Conservation (phyloP, 75 land plant species). For the Adiantum capillusveneris region DNA sequence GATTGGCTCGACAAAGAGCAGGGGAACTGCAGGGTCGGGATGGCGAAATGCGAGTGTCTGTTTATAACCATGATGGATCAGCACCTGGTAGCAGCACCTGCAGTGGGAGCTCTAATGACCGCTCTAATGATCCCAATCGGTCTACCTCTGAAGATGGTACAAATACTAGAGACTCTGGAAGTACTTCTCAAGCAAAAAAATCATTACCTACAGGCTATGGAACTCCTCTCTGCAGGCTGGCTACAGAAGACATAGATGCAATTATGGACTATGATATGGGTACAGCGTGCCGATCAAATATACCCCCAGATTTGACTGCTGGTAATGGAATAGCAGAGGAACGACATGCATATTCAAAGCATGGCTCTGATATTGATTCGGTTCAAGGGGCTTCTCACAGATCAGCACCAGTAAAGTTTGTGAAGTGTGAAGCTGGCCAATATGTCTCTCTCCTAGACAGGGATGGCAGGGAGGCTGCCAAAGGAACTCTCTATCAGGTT, state of each 20-base stretch:
- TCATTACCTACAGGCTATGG: neutral
- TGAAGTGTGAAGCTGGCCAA: conserved; percentile 49
- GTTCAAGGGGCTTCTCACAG: neutral
- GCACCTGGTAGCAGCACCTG: conserved; percentile 4
- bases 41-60: neutral
- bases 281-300: neutral
- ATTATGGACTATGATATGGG: neutral
- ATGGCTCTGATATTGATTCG: neutral
- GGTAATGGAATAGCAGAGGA: too few relatives aligned
- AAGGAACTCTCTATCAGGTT: conserved; percentile 45
- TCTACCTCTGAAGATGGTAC: neutral
- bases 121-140: neutral
- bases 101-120: conserved; percentile 6
- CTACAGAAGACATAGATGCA: neutral
- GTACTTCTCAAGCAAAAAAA: neutral
- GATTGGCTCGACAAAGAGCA: conserved; percentile 61
- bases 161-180: conserved; percentile 3
- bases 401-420: conserved; percentile 10
- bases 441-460: conserved; percentile 34
- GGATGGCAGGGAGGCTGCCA: conserved; percentile 49
- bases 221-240: neutral
- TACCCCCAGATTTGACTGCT: too few relatives aligned
- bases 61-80: neutral
- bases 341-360: neutral
- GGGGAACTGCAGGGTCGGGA: conserved; percentile 40